These are phyloP conservation scores for Thelonectria discophora DNA, from an alignment of 2,329 filamentous ascomycete species.

Conservation along the genomic window DNA sequence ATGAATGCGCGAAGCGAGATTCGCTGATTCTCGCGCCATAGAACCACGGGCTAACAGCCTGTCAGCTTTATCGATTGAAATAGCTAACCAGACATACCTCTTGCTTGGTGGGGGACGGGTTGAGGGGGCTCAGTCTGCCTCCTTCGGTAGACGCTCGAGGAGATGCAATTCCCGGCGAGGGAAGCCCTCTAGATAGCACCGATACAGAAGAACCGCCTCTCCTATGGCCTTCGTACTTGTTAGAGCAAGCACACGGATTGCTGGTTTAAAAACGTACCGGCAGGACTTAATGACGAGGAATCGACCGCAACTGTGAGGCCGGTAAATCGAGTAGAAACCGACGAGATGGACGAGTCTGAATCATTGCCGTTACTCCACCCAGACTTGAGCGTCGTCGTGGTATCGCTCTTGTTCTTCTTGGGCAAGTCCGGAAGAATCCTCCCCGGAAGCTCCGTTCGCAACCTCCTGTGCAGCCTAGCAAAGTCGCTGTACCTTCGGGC, in stretches of 20 bases:
- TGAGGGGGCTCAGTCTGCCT: constrained; percentile 41
- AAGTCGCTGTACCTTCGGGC: constrained; percentile 92
- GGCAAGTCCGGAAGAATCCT: constrained; percentile 88
- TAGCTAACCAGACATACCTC: constrained; percentile 35
- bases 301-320: constrained; percentile 42
- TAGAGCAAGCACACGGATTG: constrained; percentile 4
- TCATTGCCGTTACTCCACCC: constrained; percentile 68
- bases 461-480: constrained; percentile 75
- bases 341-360: constrained; percentile 86
- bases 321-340: constrained; percentile 74
- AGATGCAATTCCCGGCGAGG: constrained; percentile 42
- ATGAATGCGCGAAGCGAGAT: constrained; percentile 92
- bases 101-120: constrained; percentile 35
- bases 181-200: constrained; percentile 43
- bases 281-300: constrained; percentile 41
- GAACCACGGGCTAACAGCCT: constrained; percentile 58
- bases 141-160: constrained; percentile 47
- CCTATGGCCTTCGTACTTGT: constrained; percentile 35
- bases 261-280: constrained; percentile 20
- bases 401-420: constrained; percentile 88
- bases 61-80: constrained; percentile 36
- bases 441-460: constrained; percentile 87
- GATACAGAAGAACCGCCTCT: constrained; percentile 43
- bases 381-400: constrained; percentile 67
- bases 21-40: constrained; percentile 89